Percentiles rank a stretch among this genome's conserved stretches.
These are phyloP conservation scores for Lasiosphaeria hispida DNA, from an alignment of 495 filamentous ascomycete species.

Conservation along the genomic window DNA sequence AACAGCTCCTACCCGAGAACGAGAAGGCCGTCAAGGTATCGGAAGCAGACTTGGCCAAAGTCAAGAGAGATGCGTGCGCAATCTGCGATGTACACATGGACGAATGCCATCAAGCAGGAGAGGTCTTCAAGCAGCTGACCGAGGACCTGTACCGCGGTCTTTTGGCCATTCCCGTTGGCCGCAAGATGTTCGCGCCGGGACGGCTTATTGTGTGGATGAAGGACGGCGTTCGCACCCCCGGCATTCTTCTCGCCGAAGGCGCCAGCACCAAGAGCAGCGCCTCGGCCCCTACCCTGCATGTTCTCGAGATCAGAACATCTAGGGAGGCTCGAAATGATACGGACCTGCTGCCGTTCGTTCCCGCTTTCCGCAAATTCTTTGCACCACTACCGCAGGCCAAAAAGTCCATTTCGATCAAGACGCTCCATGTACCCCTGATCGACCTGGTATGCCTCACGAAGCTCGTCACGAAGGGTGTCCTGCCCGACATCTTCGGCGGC, in stretches of 20 bases:
- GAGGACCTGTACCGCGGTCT: slow-evolving; percentile 69
- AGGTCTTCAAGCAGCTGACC: slow-evolving; percentile 72
- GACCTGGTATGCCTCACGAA: slow-evolving; percentile 82
- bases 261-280: slow-evolving; percentile 53
- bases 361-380: slow-evolving; percentile 60
- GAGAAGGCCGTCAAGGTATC: slow-evolving; percentile 92
- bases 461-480: slow-evolving; percentile 62
- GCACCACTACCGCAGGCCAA: slow-evolving; percentile 55
- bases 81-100: slow-evolving; percentile 80
- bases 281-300: slow-evolving; percentile 62
- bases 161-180: slow-evolving; percentile 71
- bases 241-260: slow-evolving; percentile 75
- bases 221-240: slow-evolving; percentile 75
- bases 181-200: slow-evolving; percentile 69
- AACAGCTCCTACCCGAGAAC: slow-evolving; percentile 89
- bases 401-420: slow-evolving; percentile 62
- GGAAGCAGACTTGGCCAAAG: slow-evolving; percentile 82
- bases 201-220: slow-evolving; percentile 68
- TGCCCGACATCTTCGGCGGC: slow-evolving; percentile 52
- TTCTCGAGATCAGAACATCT: slow-evolving; percentile 68
- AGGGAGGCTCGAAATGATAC: slow-evolving; percentile 65
- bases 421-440: slow-evolving; percentile 60
- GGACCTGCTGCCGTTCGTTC: slow-evolving; percentile 77
- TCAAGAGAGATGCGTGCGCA: slow-evolving; percentile 80
- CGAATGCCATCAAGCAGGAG: slow-evolving; percentile 72